These are phyloP conservation scores for Tympanopsis confertula DNA, from an alignment of 2,329 filamentous ascomycete species.

Conservation along the genomic window DNA sequence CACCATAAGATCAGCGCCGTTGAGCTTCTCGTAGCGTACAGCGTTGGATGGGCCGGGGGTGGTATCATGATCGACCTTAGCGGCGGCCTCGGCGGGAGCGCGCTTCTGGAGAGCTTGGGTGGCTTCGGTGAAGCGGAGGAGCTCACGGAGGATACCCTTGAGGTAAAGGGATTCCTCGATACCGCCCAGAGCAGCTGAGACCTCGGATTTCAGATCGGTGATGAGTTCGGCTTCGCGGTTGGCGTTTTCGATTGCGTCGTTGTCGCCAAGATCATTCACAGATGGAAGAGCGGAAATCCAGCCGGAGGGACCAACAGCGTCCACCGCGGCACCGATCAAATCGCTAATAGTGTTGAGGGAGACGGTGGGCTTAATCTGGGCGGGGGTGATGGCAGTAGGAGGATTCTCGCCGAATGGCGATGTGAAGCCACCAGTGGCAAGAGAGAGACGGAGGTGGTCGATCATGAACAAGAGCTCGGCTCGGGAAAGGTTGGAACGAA, in stretches of 20 bases:
- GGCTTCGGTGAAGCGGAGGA: conserved; percentile 24
- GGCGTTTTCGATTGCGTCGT: neutral
- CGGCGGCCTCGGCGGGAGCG: neutral
- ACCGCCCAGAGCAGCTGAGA: conserved; percentile 30
- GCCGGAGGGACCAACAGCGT: conserved; percentile 31
- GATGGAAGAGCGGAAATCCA: conserved; percentile 25
- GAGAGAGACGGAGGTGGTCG: conserved; percentile 26
- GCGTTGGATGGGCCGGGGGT: neutral
- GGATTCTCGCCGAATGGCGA: conserved; percentile 25
- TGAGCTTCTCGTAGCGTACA: neutral
- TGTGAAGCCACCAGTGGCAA: conserved; percentile 26
- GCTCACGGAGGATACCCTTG: conserved; percentile 30
- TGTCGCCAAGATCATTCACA: conserved; percentile 16
- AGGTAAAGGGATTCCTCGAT: conserved; percentile 32
- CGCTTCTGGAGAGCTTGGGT: conserved; percentile 2
- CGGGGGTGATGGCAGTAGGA: conserved; percentile 18
- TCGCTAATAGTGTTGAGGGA: conserved; percentile 23
- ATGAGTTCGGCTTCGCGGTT: conserved; percentile 24
- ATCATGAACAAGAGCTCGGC: conserved; percentile 23
- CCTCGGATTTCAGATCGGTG: conserved; percentile 31
- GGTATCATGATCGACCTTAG: neutral
- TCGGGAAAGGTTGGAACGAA: conserved; percentile 22
- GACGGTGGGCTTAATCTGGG: conserved; percentile 20
- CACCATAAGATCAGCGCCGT: neutral
- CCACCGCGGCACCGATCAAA: conserved; percentile 28